phyloP scores from a whole-genome alignment of 2,329 filamentous ascomycete genomes.

The Fusarium newnesense region DNA sequence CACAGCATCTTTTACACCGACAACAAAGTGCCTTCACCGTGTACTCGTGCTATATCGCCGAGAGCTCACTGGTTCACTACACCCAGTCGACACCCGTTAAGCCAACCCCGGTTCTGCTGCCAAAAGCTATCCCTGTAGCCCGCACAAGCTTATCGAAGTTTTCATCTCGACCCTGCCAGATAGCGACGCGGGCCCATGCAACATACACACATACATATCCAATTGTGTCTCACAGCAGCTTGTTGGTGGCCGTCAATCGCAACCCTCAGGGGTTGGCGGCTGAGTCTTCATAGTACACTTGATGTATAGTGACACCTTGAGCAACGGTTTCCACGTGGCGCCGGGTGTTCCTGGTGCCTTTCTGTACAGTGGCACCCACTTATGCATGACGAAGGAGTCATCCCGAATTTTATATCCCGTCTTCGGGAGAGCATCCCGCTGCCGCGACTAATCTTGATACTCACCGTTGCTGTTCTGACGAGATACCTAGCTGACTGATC shows the following conservation, averaged over 20 bases:
- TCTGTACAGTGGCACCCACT: conserved; percentile 34
- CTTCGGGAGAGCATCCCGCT: conserved; percentile 29
- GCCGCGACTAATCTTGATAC: conserved; percentile 16
- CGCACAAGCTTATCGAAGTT: conserved; percentile 37
- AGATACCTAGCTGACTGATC: not conserved
- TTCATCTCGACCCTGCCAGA: conserved; percentile 31
- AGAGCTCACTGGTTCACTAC: conserved; percentile 35
- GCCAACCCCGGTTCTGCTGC: conserved; percentile 21
- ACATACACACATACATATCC: conserved; percentile 1
- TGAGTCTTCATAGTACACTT: conserved; percentile 20
- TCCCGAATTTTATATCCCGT: conserved; percentile 28
- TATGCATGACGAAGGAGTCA: conserved; percentile 27
- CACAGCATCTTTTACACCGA: conserved; percentile 23
- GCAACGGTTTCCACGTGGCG: conserved; percentile 41
- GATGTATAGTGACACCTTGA: conserved; percentile 31
- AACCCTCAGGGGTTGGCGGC: conserved; percentile 3
- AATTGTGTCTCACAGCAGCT: conserved; percentile 35
- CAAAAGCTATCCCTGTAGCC: conserved; percentile 31
- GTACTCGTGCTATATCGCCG: conserved; percentile 39
- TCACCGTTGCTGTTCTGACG: not conserved
- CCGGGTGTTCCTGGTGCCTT: conserved; percentile 29
- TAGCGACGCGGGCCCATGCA: conserved; percentile 27
- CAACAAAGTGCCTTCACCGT: conserved; percentile 2
- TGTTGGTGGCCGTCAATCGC: conserved; percentile 14
- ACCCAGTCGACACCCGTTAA: conserved; percentile 14